phyloP scores from a whole-genome alignment of 1,284 basidiomycete genomes.

The Vanrija humicola region DNA sequence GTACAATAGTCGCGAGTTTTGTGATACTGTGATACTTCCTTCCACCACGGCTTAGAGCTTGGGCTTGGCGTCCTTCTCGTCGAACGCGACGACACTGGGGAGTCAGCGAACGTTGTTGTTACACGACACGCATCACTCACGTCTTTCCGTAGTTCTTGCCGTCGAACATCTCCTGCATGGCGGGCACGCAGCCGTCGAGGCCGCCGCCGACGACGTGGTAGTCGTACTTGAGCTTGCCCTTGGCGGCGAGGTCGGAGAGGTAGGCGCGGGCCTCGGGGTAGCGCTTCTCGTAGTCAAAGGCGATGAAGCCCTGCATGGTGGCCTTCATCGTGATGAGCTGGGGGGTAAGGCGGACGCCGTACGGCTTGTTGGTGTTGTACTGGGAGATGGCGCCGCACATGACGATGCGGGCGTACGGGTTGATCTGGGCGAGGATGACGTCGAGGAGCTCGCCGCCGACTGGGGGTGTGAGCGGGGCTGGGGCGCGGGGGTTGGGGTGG shows the following conservation, averaged over 20 bases:
- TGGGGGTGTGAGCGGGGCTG: slow-evolving; percentile 16
- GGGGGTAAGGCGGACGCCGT: slow-evolving; percentile 48
- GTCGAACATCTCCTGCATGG: slow-evolving; percentile 65
- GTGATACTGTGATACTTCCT: no score
- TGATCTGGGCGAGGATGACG: slow-evolving; percentile 66
- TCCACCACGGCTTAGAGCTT: slow-evolving; percentile 1
- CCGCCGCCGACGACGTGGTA: slow-evolving; percentile 68
- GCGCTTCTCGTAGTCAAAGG: slow-evolving; percentile 57
- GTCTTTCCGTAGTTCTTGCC: slow-evolving; percentile 82
- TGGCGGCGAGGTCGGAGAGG: slow-evolving; percentile 55
- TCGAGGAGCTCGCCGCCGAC: slow-evolving; percentile 72
- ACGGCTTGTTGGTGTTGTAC: slow-evolving; percentile 31
- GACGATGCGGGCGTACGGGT: slow-evolving; percentile 70
- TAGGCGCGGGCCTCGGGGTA: slow-evolving; percentile 48
- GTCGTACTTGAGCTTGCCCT: slow-evolving; percentile 72
- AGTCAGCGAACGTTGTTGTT: no score
- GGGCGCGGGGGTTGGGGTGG: no score
- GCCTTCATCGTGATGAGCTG: slow-evolving; percentile 70
- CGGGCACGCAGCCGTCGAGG: slow-evolving; percentile 64
- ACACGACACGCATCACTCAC: slow-evolving; percentile 19
- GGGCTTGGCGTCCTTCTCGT: neutral
- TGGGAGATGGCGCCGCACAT: slow-evolving; percentile 67
- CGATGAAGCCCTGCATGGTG: slow-evolving; percentile 75
- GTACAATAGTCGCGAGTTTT: no score
- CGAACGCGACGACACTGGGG: slow-evolving; percentile 2